Base-by-base conservation (phyloP, 345 rosid genomes). In the Populus tremula region DNA sequence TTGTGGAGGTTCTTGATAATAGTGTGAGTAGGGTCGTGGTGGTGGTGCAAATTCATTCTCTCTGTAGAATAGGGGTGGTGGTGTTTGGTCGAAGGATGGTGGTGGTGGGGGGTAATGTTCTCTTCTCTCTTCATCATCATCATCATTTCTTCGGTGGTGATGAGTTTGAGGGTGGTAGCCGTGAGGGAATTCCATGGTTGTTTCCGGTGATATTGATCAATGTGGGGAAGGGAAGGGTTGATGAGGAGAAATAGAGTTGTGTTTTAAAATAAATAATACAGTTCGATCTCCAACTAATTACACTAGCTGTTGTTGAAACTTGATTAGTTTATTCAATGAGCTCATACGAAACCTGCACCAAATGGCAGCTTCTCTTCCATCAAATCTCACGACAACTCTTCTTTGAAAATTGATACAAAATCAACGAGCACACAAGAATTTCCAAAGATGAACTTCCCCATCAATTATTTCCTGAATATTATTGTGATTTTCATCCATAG, bases 161-260 rank as follows among this genome's bases (percentile, higher is more conserved):
- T 67, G 82, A 33, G 76, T 70, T 77, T 78, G 87, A 59, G 75
- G 31, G 72, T 50, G 76, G 76, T 78, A 89, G 36, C 88, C 87
- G n/a, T 6, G 74, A 10, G 90, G 89, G 77, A 71, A 79, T 1
- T 91, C 97, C 97, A 90, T 93, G 72, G 20, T 10, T 25, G 38
- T 53, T 14, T 27, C 33, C 17, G 25, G 41, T 7, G 54, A 54
- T 41, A 20, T 25, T n/a, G 17, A 13, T 14, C 10, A 4, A 53
- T 23, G 54, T 8, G 6, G 6, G 17, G 41, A 18, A 4, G 17
- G 27, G 21, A 2, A 18, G 3, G 39, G 50, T 38, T 20, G 12
- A n/a, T 20, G 71, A 8, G 13, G 49, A 38, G 47, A 67, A 31
- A 31, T 31, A 31, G 33, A 36, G 12, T 38, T 8, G 71, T 2